Conservation (phyloP, 495 filamentous ascomycete genomes). For the Gamarada debralockiae region DNA sequence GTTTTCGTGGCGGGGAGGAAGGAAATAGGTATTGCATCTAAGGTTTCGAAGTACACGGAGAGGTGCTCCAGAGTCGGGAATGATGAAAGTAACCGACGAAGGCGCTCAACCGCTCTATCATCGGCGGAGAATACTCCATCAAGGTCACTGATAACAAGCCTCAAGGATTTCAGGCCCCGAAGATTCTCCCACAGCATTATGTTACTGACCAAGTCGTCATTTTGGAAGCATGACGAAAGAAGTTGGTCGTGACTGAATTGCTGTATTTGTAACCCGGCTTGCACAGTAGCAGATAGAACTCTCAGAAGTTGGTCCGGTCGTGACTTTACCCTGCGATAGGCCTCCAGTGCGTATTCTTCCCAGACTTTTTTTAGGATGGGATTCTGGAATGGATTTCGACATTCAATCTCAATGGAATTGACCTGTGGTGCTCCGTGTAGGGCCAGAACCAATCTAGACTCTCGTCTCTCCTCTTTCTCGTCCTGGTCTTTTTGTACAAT, state of each 20-base stretch:
- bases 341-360: conserved; percentile 8
- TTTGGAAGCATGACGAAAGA: not conserved
- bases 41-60: not conserved
- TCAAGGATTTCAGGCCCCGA: conserved; percentile 1
- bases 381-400: conserved; percentile 10
- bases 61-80: not conserved
- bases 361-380: conserved; percentile 9
- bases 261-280: conserved; percentile 10
- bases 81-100: not conserved
- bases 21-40: not conserved
- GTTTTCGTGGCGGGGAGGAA: not conserved
- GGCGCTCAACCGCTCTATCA: not conserved
- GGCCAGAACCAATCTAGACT: not conserved
- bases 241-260: conserved; percentile 6
- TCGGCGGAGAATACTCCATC: not conserved
- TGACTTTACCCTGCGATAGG: not conserved
- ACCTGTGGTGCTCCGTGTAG: conserved; percentile 2
- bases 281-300: conserved; percentile 7
- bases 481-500: conserved; percentile 2
- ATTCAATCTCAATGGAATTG: not conserved
- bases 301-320: not conserved
- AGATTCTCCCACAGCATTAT: not conserved
- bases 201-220: not conserved
- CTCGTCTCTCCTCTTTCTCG: not conserved
- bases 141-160: not conserved